phyloP scores from a whole-genome alignment of 305 asterid genomes.

The Solanum chacoense region DNA sequence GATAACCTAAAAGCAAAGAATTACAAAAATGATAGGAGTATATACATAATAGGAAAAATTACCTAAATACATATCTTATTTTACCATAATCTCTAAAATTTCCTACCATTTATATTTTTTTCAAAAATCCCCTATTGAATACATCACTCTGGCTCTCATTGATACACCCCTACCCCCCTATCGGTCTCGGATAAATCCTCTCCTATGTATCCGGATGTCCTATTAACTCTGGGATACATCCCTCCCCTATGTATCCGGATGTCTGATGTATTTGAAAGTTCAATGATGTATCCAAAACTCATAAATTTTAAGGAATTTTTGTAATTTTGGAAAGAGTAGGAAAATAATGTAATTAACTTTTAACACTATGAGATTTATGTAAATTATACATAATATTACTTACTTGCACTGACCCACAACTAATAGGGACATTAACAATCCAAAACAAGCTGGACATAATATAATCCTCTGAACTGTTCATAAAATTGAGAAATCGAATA shows the following conservation, averaged over 20 bases:
- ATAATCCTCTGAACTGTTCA: not conserved
- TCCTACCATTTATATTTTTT: not conserved
- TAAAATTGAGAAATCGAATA: not conserved
- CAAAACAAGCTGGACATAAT: not conserved
- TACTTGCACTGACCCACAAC: not conserved
- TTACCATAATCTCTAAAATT: not conserved
- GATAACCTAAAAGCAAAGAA: not conserved
- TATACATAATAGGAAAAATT: not conserved
- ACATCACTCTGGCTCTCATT: not conserved
- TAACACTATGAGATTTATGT: too few relatives aligned
- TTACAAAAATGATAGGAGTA: not conserved
- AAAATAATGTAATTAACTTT: too few relatives aligned
- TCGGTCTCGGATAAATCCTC: not conserved
- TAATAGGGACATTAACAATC: not conserved
- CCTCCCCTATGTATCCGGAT: too few relatives aligned
- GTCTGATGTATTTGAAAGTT: too few relatives aligned
- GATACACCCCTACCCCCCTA: not conserved
- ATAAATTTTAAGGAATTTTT: too few relatives aligned
- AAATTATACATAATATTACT: too few relatives aligned
- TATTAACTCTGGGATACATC: too few relatives aligned
- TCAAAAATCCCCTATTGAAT: not conserved
- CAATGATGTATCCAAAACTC: too few relatives aligned
- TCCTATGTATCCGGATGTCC: too few relatives aligned
- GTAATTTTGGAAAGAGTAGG: too few relatives aligned
- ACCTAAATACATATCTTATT: not conserved